Evolutionary conservation across 805 yeast species (phyloP).

Genomic region (Metschnikowia proteae): DNA sequence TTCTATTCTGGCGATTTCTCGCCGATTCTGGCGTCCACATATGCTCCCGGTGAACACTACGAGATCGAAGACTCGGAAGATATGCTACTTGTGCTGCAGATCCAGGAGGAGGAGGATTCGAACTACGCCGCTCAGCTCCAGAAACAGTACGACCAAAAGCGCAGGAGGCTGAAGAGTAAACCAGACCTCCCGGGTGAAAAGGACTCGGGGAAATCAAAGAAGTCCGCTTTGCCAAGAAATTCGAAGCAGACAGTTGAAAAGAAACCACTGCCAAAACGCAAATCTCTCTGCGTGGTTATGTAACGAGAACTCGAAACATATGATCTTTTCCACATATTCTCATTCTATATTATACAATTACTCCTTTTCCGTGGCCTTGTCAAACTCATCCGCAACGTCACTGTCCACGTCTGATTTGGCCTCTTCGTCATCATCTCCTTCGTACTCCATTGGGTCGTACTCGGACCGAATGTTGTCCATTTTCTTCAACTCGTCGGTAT

Average conservation of each 20-base stretch:
- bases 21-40: constrained; percentile 35
- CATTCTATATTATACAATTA: constrained; percentile 6
- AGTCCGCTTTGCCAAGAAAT: not conserved
- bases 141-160: constrained; percentile 23
- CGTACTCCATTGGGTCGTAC: constrained; percentile 77
- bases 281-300: not conserved
- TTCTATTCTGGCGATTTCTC: constrained; percentile 66
- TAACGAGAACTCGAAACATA: not conserved
- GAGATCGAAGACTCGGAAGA: constrained; percentile 6
- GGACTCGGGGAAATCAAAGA: not conserved
- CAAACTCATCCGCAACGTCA: constrained; percentile 20
- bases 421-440: constrained; percentile 51
- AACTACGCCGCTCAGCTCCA: constrained; percentile 46
- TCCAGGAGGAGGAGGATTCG: constrained; percentile 59
- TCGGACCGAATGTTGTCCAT: constrained; percentile 67
- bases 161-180: not conserved
- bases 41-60: constrained; percentile 2
- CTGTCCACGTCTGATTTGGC: constrained; percentile 26
- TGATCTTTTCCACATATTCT: no score
- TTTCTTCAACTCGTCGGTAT: constrained; percentile 59
- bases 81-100: constrained; percentile 35
- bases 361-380: constrained; percentile 21
- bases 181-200: no score
- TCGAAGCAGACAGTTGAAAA: not conserved
- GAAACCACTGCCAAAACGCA: no score